phyloP scores from a whole-genome alignment of 768 basidiomycete species.

The Leucosporidium creatinivorum region DNA sequence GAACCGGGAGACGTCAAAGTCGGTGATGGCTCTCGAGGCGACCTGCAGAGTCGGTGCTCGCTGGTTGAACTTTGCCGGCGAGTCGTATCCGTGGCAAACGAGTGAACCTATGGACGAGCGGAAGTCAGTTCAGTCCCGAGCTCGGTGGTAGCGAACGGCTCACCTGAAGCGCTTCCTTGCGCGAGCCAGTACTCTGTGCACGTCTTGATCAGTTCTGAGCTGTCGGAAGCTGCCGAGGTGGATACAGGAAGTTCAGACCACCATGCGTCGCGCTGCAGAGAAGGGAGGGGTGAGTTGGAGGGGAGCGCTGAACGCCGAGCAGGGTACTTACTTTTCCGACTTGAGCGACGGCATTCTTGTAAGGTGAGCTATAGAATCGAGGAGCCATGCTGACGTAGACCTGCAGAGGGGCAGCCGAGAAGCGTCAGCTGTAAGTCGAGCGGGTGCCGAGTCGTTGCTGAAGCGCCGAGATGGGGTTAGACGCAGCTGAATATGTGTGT shows the following conservation, averaged over 20 bases:
- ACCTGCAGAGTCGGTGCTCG: conserved; percentile 5
- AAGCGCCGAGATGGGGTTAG: too few species aligned
- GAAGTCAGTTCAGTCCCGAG: background rate
- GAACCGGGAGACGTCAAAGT: conserved; percentile 20
- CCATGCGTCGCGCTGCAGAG: conserved; percentile 25
- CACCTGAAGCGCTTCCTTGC: conserved; percentile 17
- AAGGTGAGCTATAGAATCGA: conserved; percentile 28
- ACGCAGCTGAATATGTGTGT: too few species aligned
- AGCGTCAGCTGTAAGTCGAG: too few species aligned
- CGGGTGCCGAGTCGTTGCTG: too few species aligned
- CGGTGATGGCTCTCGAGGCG: conserved; percentile 1
- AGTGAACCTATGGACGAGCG: conserved; percentile 10
- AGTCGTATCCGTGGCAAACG: conserved; percentile 9
- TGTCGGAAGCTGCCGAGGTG: conserved; percentile 1
- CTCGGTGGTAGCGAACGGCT: too few species aligned
- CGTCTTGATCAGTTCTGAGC: conserved; percentile 6
- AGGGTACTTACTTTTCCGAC: conserved; percentile 21
- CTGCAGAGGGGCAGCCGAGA: too few species aligned
- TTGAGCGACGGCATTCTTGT: conserved; percentile 26
- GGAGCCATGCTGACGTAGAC: conserved; percentile 15
- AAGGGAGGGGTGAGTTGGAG: background rate
- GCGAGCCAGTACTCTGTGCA: conserved; percentile 18
- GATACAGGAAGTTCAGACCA: conserved; percentile 27
- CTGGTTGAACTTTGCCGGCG: conserved; percentile 15
- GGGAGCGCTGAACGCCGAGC: background rate